Evolutionary conservation across 2,329 filamentous ascomycete genomes (phyloP).

Genomic region (Talaromyces sp.): DNA sequence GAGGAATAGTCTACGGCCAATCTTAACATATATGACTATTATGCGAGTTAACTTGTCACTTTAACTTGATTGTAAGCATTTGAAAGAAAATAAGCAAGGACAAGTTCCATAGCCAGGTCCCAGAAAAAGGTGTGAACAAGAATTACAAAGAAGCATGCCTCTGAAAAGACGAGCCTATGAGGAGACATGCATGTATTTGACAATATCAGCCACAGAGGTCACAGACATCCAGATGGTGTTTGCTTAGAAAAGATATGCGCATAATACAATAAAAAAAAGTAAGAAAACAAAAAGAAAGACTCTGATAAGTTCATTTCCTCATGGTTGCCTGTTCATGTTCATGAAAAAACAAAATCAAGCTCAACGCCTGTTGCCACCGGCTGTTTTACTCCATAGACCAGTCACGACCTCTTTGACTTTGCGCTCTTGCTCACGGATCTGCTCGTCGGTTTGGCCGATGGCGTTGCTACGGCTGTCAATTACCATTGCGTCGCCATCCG

Average conservation of each 20-base stretch:
- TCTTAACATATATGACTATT: no score
- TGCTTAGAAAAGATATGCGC: not conserved
- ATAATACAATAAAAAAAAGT: not conserved
- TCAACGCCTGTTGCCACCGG: slow-evolving; percentile 16
- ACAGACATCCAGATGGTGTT: not conserved
- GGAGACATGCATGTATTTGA: not conserved
- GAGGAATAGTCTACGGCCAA: not conserved
- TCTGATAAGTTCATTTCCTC: not conserved
- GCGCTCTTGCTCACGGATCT: slow-evolving; percentile 56
- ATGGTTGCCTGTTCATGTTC: not conserved
- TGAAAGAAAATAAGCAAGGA: not conserved
- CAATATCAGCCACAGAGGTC: not conserved
- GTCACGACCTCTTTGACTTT: slow-evolving; percentile 54
- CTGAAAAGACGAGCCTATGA: not conserved
- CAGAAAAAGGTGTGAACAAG: not conserved
- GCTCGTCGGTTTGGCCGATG: slow-evolving; percentile 57
- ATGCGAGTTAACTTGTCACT: not conserved
- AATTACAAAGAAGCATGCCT: not conserved
- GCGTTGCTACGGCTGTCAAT: slow-evolving; percentile 56
- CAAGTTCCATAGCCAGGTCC: not conserved
- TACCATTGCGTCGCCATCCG: slow-evolving; percentile 38
- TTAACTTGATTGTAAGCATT: not conserved
- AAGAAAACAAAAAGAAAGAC: not conserved
- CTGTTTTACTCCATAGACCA: slow-evolving; percentile 48
- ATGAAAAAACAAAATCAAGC: not conserved